Evolutionary conservation across 257 asterid species (phyloP).

Genomic region (Solanum chiquidenum): DNA sequence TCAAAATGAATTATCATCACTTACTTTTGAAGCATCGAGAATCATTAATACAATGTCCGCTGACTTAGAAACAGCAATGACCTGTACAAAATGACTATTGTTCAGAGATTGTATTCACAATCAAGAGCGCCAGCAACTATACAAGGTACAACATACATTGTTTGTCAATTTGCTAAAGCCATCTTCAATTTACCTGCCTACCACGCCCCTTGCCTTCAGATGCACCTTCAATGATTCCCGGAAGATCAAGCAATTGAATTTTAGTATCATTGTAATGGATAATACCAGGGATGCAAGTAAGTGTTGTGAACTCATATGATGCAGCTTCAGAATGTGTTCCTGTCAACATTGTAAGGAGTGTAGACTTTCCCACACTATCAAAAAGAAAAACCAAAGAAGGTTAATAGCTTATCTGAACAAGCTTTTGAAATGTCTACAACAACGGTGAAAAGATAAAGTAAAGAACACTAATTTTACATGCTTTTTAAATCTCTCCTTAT

Average conservation of each 20-base stretch:
- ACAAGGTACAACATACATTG: neutral
- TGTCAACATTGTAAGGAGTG: conserved; percentile 90
- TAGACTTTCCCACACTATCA: conserved; percentile 91
- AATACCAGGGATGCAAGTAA: conserved; percentile 96
- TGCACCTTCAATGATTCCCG: conserved; percentile 99
- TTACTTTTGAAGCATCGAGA: conserved; percentile 64
- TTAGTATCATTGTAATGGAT: conserved; percentile 94
- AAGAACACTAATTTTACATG: neutral
- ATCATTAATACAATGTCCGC: conserved; percentile 92
- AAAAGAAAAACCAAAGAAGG: neutral
- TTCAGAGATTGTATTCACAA: conserved; percentile 5
- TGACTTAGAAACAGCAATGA: conserved; percentile 93
- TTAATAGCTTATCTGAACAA: neutral
- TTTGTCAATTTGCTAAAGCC: neutral
- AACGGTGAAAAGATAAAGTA: neutral
- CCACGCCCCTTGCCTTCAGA: conserved; percentile 99
- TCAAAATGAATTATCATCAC: neutral
- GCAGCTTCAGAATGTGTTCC: conserved; percentile 99
- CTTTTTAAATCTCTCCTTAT: neutral
- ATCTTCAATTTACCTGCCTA: conserved; percentile 56
- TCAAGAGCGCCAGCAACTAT: neutral
- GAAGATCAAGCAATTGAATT: conserved; percentile 98
- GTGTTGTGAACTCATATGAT: conserved; percentile 95
- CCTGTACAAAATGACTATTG: conserved; percentile 36
- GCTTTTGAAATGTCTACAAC: neutral